phyloP scores from a whole-genome alignment of 371 early-diverging fungal genomes.

The Saksenaea vasiformis region DNA sequence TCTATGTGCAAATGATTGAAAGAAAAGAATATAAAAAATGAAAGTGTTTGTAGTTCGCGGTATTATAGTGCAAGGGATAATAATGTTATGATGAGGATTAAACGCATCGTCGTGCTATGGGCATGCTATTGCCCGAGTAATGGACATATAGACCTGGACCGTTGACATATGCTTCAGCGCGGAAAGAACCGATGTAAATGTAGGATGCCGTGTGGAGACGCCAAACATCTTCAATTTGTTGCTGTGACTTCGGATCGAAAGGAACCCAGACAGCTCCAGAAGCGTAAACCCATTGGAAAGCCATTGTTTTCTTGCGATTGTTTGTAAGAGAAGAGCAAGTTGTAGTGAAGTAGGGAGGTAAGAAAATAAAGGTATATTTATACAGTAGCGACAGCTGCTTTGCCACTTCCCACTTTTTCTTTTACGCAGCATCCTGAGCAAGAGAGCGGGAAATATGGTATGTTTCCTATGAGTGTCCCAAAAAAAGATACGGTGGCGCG shows the following conservation, averaged over 20 bases:
- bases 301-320: slow-evolving; percentile 7
- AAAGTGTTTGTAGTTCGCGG: not conserved
- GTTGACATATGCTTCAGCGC: slow-evolving; percentile 19
- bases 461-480: not conserved
- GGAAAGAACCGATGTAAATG: slow-evolving; percentile 24
- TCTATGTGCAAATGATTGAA: too few relatives aligned
- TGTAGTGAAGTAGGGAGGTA: not conserved
- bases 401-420: not conserved
- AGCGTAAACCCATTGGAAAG: slow-evolving; percentile 20
- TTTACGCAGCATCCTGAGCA: slow-evolving; percentile 7
- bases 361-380: not conserved
- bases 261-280: slow-evolving; percentile 24
- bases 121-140: slow-evolving; percentile 13
- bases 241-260: slow-evolving; percentile 19
- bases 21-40: too few relatives aligned
- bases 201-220: slow-evolving; percentile 14
- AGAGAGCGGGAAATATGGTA: not conserved
- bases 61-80: not conserved
- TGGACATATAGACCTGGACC: slow-evolving; percentile 22
- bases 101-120: slow-evolving; percentile 13
- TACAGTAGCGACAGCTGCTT: not conserved
- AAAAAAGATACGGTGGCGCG: not conserved
- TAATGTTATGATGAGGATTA: not conserved
- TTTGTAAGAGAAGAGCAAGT: not conserved
- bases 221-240: slow-evolving; percentile 20